Evolutionary conservation across 2,329 filamentous ascomycete genomes (phyloP).

Genomic region (Alternaria sp.): DNA sequence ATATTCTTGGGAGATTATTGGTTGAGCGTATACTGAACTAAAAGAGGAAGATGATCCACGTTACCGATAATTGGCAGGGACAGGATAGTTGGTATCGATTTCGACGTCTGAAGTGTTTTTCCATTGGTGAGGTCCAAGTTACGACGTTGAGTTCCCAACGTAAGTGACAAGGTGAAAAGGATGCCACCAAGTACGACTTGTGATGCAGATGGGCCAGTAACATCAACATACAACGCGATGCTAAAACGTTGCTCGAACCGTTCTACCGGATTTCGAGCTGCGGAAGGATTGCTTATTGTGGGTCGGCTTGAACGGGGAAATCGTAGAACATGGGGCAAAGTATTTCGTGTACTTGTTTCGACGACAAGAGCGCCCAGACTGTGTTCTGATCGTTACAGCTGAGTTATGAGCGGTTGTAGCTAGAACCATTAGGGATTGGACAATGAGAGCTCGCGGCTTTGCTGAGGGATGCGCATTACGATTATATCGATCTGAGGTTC

Average conservation of each 20-base stretch:
- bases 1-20: too few species aligned
- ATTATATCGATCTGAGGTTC: not conserved
- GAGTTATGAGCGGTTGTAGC: not conserved
- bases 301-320: not conserved
- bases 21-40: too few species aligned
- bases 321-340: not conserved
- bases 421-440: not conserved
- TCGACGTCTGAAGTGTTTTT: too few species aligned
- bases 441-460: not conserved
- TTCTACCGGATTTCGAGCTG: not conserved
- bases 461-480: not conserved
- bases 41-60: too few species aligned
- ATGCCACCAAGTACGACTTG: not conserved
- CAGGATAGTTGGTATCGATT: too few species aligned
- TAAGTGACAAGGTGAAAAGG: too few species aligned
- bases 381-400: not conserved
- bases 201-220: not conserved
- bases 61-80: too few species aligned
- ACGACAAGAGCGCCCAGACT: slow-evolving; percentile 1
- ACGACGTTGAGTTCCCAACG: too few species aligned
- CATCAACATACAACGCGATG: not conserved
- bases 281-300: slow-evolving; percentile 2
- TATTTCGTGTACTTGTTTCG: not conserved
- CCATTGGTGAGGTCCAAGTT: too few species aligned
- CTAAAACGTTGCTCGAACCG: not conserved